Base-by-base conservation (phyloP, 192 early-diverging fungal species). In the Coemansia sp. region DNA sequence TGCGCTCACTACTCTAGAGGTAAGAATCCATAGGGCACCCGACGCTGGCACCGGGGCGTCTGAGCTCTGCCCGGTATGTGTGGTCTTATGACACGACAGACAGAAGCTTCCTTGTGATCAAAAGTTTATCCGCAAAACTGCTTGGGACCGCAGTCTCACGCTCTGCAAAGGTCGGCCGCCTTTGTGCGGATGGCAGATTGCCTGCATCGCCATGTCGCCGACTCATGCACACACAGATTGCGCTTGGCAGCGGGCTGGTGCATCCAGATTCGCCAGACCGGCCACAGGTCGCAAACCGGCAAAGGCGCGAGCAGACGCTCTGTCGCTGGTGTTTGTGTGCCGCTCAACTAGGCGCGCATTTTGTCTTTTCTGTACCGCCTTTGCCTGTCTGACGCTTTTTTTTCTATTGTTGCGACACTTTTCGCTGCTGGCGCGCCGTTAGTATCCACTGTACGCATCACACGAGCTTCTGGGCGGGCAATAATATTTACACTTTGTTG, bases 401-500 rank as follows among this genome's bases (percentile, higher is more conserved):
- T 8, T 39, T 7, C 38, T 39, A 5, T 15, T 39, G 7, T 6
- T 15, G 17, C 38, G 11, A 14, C 17, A 15, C 17, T 39, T 39
- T 8, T 17, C 2, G 38, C 38, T 15, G 38, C 38, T 17, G 38
- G 38, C 15, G n/a, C n/a, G 38, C 38, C 19, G 38, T 15, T 39
- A 39, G 38, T 39, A 39, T 20, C 17, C 38, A 39, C 28, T 29
- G 38, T 39, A 39, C 8, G 38, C 38, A 39, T 39, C 38, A 39
- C 38, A 17, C 28, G 28, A 14, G 38, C 38, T 39, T 14, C 38
- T 39, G 15, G 43, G 23, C 50, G 14, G n/a, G 21, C 23, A 17
- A 52, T 34, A 34, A 38, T 52, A 38, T 52, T 52, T 52, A 52
- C 50, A 8, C 35, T 38, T 48, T 27, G 14, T 30, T 38, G 46